Conservation (phyloP, 1,284 basidiomycete genomes). For the Ganoderma lingzhi region DNA sequence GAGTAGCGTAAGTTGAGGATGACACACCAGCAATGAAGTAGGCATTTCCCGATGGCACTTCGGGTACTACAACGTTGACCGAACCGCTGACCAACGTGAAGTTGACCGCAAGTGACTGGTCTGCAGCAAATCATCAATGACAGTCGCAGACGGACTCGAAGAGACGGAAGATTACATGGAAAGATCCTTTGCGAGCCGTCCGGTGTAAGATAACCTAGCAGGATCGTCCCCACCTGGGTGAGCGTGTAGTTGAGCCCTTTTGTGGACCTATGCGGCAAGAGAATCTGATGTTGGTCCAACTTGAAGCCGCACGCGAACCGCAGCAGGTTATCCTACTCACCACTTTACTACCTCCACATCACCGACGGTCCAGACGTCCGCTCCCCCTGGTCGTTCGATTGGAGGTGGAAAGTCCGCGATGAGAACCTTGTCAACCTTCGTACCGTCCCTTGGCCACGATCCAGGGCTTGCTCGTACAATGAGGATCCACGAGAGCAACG, state of each 20-base stretch:
- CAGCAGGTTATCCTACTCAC: not conserved
- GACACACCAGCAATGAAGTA: slow-evolving; percentile 1
- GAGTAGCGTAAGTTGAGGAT: not conserved
- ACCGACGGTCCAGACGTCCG: slow-evolving; percentile 2
- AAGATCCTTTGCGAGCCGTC: not conserved
- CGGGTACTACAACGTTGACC: slow-evolving; percentile 1
- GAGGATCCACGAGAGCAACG: not conserved
- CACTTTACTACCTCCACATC: slow-evolving; percentile 7
- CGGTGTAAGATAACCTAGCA: slow-evolving; percentile 1
- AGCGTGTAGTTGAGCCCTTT: slow-evolving; percentile 4
- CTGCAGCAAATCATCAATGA: not conserved
- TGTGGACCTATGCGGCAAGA: not conserved
- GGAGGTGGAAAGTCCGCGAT: slow-evolving; percentile 6
- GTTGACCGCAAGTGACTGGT: not conserved
- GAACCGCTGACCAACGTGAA: slow-evolving; percentile 3
- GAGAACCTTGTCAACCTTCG: not conserved
- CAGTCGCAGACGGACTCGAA: not conserved
- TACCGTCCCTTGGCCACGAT: not conserved
- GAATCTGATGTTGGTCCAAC: not conserved
- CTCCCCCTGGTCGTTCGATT: not conserved
- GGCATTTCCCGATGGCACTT: not conserved
- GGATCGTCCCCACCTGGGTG: slow-evolving; percentile 1
- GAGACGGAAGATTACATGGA: not conserved
- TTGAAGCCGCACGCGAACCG: not conserved
- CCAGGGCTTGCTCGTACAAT: not conserved